A percentile compares a stretch with the other conserved stretches of the same genome.
phyloP scores from a whole-genome alignment of 495 filamentous ascomycete species.

The Aspergillus baeticus region DNA sequence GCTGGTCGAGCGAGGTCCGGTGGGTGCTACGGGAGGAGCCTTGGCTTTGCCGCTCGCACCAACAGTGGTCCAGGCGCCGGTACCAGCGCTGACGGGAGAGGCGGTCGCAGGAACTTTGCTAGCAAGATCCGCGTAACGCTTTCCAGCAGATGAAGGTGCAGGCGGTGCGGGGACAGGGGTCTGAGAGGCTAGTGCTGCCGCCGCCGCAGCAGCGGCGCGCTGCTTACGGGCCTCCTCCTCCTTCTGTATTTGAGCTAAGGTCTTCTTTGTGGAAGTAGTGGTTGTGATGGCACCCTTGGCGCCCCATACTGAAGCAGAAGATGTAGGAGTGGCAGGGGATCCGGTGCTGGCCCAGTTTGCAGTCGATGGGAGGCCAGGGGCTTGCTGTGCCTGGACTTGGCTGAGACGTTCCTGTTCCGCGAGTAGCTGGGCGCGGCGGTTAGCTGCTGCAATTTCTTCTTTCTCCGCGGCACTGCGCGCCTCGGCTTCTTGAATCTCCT shows the following conservation, averaged over 20 bases:
- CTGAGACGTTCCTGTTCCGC: constrained; percentile 77
- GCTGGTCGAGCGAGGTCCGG: constrained; percentile 58
- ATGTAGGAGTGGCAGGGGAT: constrained; percentile 59
- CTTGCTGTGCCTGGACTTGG: constrained; percentile 54
- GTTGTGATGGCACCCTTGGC: constrained; percentile 53
- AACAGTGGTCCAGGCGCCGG: constrained; percentile 88
- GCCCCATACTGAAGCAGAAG: constrained; percentile 61
- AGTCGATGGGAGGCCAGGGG: constrained; percentile 78
- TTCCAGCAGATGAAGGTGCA: constrained; percentile 58
- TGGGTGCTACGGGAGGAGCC: constrained; percentile 56
- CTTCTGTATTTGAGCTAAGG: constrained; percentile 91
- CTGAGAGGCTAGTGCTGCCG: constrained; percentile 36
- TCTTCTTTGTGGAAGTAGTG: constrained; percentile 68
- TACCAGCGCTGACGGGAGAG: constrained; percentile 31
- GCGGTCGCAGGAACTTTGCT: constrained; percentile 63
- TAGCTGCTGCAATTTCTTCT: constrained; percentile 79
- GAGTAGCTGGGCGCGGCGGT: constrained; percentile 66
- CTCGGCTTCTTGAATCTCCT: constrained; percentile 95
- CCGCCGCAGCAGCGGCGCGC: constrained; percentile 54
- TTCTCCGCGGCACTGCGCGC: constrained; percentile 89
- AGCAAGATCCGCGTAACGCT: constrained; percentile 94
- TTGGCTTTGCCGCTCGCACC: constrained; percentile 94
- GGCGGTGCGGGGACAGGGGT: constrained; percentile 46
- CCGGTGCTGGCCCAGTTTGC: constrained; percentile 85
- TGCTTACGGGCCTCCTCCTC: constrained; percentile 92